Conservation (phyloP, 2,329 filamentous ascomycete genomes). For the Huntiella moniliformis region DNA sequence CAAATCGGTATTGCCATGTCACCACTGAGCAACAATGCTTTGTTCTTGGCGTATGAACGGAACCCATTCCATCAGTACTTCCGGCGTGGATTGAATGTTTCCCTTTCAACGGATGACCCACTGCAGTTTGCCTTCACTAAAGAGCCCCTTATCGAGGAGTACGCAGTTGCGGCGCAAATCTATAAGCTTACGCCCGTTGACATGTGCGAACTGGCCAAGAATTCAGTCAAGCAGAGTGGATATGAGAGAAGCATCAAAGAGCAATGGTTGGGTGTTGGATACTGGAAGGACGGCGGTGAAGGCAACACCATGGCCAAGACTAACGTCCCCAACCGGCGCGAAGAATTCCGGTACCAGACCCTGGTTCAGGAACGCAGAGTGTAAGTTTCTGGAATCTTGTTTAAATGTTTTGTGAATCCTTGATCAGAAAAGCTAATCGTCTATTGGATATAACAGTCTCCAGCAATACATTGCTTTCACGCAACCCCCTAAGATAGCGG, state of each 20-base stretch:
- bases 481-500: slow-evolving; percentile 1
- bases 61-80: slow-evolving; percentile 96
- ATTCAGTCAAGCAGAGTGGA: slow-evolving; percentile 85
- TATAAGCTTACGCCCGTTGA: slow-evolving; percentile 94
- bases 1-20: slow-evolving; percentile 99
- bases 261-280: slow-evolving; percentile 73
- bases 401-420: background rate
- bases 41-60: slow-evolving; percentile 90
- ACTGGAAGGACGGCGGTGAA: slow-evolving; percentile 54
- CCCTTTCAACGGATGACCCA: slow-evolving; percentile 87
- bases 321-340: slow-evolving; percentile 83
- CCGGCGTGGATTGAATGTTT: slow-evolving; percentile 83
- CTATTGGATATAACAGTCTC: slow-evolving; percentile 2
- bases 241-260: slow-evolving; percentile 81
- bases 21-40: slow-evolving; percentile 90
- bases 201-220: slow-evolving; percentile 96
- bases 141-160: slow-evolving; percentile 93
- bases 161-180: slow-evolving; percentile 92
- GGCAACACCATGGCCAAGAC: slow-evolving; percentile 92
- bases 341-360: slow-evolving; percentile 78
- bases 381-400: slow-evolving; percentile 30
- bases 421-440: background rate
- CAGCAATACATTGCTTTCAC: slow-evolving; percentile 11
- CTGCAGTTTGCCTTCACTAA: slow-evolving; percentile 98
- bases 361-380: slow-evolving; percentile 66